Evolutionary conservation across 139 green algal species (phyloP), one percentile per base, ranked within the genome.

Genomic region (Haematococcus sp.): DNA sequence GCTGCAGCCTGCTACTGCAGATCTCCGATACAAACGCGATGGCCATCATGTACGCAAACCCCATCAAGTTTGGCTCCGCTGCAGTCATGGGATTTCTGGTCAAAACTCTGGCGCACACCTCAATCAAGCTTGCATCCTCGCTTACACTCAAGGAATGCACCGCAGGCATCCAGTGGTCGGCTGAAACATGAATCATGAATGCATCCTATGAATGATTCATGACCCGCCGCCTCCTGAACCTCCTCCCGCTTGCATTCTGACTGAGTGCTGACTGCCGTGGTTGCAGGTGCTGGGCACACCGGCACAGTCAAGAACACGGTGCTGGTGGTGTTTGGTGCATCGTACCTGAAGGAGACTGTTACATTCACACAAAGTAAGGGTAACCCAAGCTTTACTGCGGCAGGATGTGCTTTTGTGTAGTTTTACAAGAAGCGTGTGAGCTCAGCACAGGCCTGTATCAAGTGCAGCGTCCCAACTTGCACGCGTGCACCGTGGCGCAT

Each of bases 251-350:
- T 55, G 15, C 46, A 23, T 55, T n/a, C n/a, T n/a, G n/a, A n/a
- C n/a, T n/a, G n/a, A n/a, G n/a, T n/a, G n/a, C 9, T 61, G 54
- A 11, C 61, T 52, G 31, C 17, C 25, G 61, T 73, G 34, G 22
- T 4, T 49, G n/a, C 72, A 86, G 80, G 87, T 94, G 58, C 73
- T 96, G 67, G 92, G 86, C 2, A n/a, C n/a, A n/a, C n/a, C n/a
- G n/a, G n/a, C n/a, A 95, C 89, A 0, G 86, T 96, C 25, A 96
- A 97, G 80, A 97, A 96, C 77, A 80, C 90, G 0, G n/a, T 94
- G 70, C 81, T 97, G 51, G 91, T 97, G 34, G 76, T 89, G 25
- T 82, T 91, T 35, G 86, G 90, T 22, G 83, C 93, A 11, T 71
- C 89, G 11, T 87, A 95, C 70, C 71, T 93, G 9, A 40, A 49